These are phyloP conservation scores for Globisporangium rhizosaccharum DNA, from an alignment of 352 stramenopile genomes.

Conservation along the genomic window DNA sequence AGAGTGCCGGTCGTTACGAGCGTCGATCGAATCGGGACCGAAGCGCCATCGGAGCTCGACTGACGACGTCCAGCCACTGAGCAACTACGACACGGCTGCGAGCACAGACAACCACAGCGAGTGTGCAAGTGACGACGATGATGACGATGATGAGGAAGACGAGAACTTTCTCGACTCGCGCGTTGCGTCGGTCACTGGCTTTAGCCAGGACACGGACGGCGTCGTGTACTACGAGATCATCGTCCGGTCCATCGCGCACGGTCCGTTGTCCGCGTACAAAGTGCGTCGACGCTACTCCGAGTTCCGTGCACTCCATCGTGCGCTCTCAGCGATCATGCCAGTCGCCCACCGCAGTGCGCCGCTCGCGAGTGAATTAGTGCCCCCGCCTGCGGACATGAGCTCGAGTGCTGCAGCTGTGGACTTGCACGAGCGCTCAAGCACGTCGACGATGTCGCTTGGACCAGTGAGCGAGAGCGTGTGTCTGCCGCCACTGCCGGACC, in stretches of 20 bases:
- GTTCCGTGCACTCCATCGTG: conserved; percentile 51
- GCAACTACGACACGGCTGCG: conserved; percentile 9
- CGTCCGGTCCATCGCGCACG: conserved; percentile 49
- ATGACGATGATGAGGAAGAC: conserved; percentile 33
- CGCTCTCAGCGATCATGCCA: conserved; percentile 52
- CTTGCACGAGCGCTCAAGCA: background rate
- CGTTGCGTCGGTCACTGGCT: conserved; percentile 59
- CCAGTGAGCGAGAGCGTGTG: background rate
- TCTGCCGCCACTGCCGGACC: conserved; percentile 57
- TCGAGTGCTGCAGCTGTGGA: too few species aligned
- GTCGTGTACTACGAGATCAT: conserved; percentile 81
- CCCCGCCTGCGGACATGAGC: too few species aligned
- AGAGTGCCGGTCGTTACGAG: conserved; percentile 2
- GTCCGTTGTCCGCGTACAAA: conserved; percentile 73
- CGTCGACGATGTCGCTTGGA: background rate
- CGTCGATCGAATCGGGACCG: conserved; percentile 9
- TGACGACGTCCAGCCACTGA: conserved; percentile 1
- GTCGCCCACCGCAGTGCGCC: background rate
- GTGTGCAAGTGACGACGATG: conserved; percentile 4
- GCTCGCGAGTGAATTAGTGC: background rate
- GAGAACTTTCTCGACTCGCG: conserved; percentile 75
- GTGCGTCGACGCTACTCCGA: conserved; percentile 73
- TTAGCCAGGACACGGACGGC: conserved; percentile 66
- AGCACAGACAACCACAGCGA: too few species aligned
- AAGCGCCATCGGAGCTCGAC: too few species aligned